Conservation (phyloP, 1,139 yeast genomes). For the Zygoascus hellenicus region DNA sequence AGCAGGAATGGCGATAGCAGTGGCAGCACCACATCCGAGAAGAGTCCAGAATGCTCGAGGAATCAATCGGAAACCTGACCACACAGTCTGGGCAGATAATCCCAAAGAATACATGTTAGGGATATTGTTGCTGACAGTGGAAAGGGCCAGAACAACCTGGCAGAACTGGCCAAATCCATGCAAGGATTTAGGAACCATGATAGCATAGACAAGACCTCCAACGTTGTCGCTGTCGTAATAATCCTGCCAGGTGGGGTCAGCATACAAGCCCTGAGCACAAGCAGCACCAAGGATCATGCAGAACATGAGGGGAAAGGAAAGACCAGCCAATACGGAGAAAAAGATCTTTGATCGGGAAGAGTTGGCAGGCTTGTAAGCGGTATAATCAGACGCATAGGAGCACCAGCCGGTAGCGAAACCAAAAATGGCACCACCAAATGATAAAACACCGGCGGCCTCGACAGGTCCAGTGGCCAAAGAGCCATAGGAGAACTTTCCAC, state of each 20-base stretch:
- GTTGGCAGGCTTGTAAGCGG: conserved; percentile 71
- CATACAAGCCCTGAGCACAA: conserved; percentile 57
- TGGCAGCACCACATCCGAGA: conserved; percentile 64
- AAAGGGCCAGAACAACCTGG: conserved; percentile 73
- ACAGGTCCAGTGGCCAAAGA: conserved; percentile 38
- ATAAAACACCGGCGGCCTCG: conserved; percentile 71
- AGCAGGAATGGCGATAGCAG: conserved; percentile 86
- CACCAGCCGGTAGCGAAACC: conserved; percentile 97
- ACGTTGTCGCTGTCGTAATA: conserved; percentile 50
- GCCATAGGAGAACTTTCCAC: conserved; percentile 53
- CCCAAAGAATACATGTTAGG: conserved; percentile 92
- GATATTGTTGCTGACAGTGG: conserved; percentile 83
- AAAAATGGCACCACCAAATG: conserved; percentile 78
- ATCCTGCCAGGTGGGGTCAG: conserved; percentile 42
- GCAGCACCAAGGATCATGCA: conserved; percentile 85
- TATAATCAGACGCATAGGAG: conserved; percentile 87
- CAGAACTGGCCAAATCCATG: conserved; percentile 89
- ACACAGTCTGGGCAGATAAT: conserved; percentile 75
- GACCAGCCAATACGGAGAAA: conserved; percentile 56
- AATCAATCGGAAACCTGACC: conserved; percentile 62
- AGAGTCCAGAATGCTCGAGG: conserved; percentile 84
- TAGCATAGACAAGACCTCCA: conserved; percentile 79
- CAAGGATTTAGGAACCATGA: conserved; percentile 70
- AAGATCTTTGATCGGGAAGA: conserved; percentile 57
- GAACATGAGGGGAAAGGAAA: conserved; percentile 62